Evolutionary conservation across 768 basidiomycete genomes (phyloP).

Genomic region (Kwoniella dendrophila): DNA sequence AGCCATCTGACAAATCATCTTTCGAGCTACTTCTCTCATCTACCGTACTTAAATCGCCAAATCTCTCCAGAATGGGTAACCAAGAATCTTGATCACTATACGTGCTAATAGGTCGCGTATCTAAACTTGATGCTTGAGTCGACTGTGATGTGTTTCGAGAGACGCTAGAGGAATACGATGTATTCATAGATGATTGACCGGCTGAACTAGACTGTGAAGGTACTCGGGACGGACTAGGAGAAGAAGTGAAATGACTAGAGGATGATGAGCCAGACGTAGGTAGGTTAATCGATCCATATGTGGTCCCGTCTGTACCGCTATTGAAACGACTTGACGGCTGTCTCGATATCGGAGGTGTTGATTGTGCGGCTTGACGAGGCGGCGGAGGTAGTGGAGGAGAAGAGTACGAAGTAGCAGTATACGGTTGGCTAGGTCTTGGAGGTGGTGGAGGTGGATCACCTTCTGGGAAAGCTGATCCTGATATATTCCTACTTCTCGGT

Average conservation of each 20-base stretch:
- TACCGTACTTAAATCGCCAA: slow-evolving; percentile 18
- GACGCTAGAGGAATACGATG: slow-evolving; percentile 7
- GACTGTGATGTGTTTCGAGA: slow-evolving; percentile 14
- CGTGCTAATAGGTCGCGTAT: slow-evolving; percentile 10
- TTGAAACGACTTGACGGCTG: background rate
- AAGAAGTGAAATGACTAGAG: background rate
- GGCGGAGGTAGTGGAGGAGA: slow-evolving; percentile 7
- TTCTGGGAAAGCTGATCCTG: background rate
- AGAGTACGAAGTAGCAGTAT: slow-evolving; percentile 6
- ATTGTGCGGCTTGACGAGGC: slow-evolving; percentile 1
- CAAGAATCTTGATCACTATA: slow-evolving; percentile 19
- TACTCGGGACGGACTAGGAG: slow-evolving; percentile 10
- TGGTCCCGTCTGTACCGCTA: background rate
- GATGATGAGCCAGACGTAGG: slow-evolving; percentile 3
- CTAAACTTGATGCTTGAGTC: slow-evolving; percentile 7
- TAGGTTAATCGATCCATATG: background rate
- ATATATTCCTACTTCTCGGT: background rate
- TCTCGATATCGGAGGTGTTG: background rate
- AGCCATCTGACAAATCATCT: background rate
- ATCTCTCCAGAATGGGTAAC: slow-evolving; percentile 19
- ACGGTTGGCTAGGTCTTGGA: slow-evolving; percentile 12
- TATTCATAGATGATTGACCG: background rate
- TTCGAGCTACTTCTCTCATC: background rate
- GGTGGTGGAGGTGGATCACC: slow-evolving; percentile 18
- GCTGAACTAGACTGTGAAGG: slow-evolving; percentile 11